Evolutionary conservation across 345 rosid species (phyloP).

Genomic region (Carallia brachiata): DNA sequence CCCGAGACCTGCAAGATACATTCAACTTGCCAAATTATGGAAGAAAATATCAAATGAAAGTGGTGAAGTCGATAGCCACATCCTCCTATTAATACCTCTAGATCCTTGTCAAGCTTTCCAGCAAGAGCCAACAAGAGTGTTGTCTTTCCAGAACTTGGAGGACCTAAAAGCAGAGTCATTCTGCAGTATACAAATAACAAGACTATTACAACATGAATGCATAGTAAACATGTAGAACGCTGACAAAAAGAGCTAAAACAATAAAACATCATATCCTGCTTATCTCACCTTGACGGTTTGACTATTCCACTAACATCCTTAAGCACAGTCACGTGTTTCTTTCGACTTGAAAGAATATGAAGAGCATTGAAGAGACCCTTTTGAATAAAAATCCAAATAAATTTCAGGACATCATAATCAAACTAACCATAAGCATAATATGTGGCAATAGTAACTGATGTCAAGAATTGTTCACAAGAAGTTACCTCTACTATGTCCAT

Average conservation of each 20-base stretch:
- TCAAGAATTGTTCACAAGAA: neutral
- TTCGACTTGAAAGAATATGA: slow-evolving; percentile 46
- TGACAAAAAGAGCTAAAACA: neutral
- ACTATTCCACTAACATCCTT: slow-evolving; percentile 63
- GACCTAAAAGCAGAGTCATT: slow-evolving; percentile 79
- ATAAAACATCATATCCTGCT: too few species aligned
- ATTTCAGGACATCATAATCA: neutral
- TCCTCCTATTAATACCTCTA: slow-evolving; percentile 37
- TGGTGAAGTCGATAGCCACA: neutral
- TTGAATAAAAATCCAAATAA: neutral
- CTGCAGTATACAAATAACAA: slow-evolving; percentile 28
- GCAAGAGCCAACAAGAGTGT: slow-evolving; percentile 78
- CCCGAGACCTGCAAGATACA: slow-evolving; percentile 48
- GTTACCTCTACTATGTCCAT: slow-evolving; percentile 51
- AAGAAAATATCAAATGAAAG: neutral
- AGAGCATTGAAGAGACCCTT: slow-evolving; percentile 31
- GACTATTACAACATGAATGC: neutral
- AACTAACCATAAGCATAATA: neutral
- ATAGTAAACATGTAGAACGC: neutral
- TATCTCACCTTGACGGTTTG: slow-evolving; percentile 60
- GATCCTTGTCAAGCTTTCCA: slow-evolving; percentile 58
- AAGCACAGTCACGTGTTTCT: slow-evolving; percentile 55
- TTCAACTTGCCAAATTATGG: neutral
- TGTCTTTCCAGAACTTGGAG: slow-evolving; percentile 86
- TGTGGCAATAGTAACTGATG: neutral